A percentile compares a stretch with the other conserved stretches of the same genome.
These are phyloP conservation scores for Prunus kanzakura DNA, from an alignment of 306 rosid genomes.

Conservation along the genomic window DNA sequence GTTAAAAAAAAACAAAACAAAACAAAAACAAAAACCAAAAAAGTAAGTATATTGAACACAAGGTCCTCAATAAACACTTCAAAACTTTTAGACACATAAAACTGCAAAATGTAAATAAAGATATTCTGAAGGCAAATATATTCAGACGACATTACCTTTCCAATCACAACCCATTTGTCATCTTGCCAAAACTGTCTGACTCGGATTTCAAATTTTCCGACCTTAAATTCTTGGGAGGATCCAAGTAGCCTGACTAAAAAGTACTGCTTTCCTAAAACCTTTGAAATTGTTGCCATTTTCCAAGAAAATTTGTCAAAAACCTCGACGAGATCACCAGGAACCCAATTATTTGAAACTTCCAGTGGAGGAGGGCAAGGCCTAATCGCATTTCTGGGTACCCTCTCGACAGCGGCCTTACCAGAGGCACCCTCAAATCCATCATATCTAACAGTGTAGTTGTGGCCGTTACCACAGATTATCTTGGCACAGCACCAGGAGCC, in stretches of 20 bases:
- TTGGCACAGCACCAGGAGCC: slow-evolving; percentile 87
- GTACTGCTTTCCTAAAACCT: slow-evolving; percentile 54
- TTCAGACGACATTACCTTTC: slow-evolving; percentile 54
- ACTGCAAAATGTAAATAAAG: slow-evolving; percentile 10
- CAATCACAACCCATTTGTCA: slow-evolving; percentile 71
- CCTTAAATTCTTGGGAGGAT: slow-evolving; percentile 66
- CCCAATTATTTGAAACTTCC: slow-evolving; percentile 53
- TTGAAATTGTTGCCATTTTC: slow-evolving; percentile 80
- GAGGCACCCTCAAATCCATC: slow-evolving; percentile 42
- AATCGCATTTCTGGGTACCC: slow-evolving; percentile 55
- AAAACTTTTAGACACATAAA: background rate
- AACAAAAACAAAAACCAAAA: background rate
- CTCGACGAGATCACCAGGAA: slow-evolving; percentile 78
- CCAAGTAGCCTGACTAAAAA: slow-evolving; percentile 78
- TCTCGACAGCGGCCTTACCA: slow-evolving; percentile 46
- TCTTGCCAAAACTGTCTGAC: slow-evolving; percentile 79
- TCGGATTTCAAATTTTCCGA: slow-evolving; percentile 62
- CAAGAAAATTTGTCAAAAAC: slow-evolving; percentile 66
- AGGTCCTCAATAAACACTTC: background rate
- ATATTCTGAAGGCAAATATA: slow-evolving; percentile 1
- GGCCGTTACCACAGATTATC: slow-evolving; percentile 73
- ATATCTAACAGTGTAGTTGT: slow-evolving; percentile 62
- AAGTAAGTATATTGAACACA: background rate
- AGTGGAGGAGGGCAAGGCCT: slow-evolving; percentile 79
- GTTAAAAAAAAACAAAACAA: background rate